Conservation (phyloP, 2,329 filamentous ascomycete genomes). For the Neophaeococcomyces mojaviensis region DNA sequence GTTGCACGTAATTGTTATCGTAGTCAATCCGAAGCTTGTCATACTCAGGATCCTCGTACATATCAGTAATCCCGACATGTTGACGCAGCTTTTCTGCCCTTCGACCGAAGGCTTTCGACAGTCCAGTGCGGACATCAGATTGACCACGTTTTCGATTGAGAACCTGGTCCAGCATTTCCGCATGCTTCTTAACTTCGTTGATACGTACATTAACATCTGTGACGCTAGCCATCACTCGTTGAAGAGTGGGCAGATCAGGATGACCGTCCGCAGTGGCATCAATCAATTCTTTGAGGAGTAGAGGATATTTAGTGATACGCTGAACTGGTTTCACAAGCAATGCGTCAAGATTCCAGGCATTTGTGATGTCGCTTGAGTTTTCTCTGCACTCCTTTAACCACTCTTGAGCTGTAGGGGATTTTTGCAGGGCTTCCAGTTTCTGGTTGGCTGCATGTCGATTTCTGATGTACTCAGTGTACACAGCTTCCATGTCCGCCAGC, state of each 20-base stretch:
- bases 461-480: conserved; percentile 58
- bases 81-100: conserved; percentile 77
- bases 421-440: conserved; percentile 48
- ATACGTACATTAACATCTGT: conserved; percentile 60
- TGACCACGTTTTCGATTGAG: conserved; percentile 78
- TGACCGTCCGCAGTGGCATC: conserved; percentile 74
- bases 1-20: conserved; percentile 80
- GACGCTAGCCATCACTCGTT: conserved; percentile 63
- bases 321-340: conserved; percentile 97
- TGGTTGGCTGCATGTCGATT: conserved; percentile 59
- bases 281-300: conserved; percentile 72
- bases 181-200: conserved; percentile 91
- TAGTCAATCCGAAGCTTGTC: conserved; percentile 76
- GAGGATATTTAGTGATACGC: conserved; percentile 85
- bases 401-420: conserved; percentile 57
- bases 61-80: conserved; percentile 56
- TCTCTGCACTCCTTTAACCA: conserved; percentile 93
- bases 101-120: conserved; percentile 84
- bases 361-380: conserved; percentile 84
- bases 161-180: conserved; percentile 84
- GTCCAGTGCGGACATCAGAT: conserved; percentile 73
- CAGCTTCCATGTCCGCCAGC: conserved; percentile 53
- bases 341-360: conserved; percentile 90
- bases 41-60: conserved; percentile 75
- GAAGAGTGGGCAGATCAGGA: conserved; percentile 67